Base-by-base conservation (phyloP, 164 flowering plant species). In the Chimonanthus salicifolius region DNA sequence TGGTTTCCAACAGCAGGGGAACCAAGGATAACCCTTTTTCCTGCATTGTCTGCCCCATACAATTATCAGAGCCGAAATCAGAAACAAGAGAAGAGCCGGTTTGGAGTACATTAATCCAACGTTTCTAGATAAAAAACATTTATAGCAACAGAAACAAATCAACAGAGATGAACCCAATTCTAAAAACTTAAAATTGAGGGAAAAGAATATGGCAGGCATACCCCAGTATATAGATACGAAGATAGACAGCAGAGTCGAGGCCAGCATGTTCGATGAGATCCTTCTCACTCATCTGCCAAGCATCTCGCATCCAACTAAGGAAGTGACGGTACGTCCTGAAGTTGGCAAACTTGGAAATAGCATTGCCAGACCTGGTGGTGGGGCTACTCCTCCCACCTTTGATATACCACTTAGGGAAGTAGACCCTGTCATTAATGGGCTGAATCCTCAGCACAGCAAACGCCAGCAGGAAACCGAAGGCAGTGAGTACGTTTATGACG, bases 261-360 rank as follows among this genome's bases (percentile, higher is more conserved):
- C 99, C 99, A 68, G 98, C 96, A 79, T 95, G 98, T 54, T 81
- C 74, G 74, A 95, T 88, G 18, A 95, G 74, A 76, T 89, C 84
- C n/a, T 80, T 10, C 78, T 95, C 96, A 58, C 83, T 77, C 98
- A 93, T 93, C 76, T 77, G 81, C 80, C 93, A 49, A 68, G 97
- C 97, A 75, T 85, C 85, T 70, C 98, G 98, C 97, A 95, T 95
- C 99, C 99, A 95, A 79, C 88, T 95, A 70, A 93, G 80, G 82
- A 95, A 95, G 63, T 91, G 89, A 51, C 92, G 74, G 74, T 92
- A 92, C 54, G 92, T 92, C 82, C 47, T 83, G 78, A 84, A 72
- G 76, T 95, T 92, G 7, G 92, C 94, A 51, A 90, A 88, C 76
- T 88, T 95, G 9, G 85, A 86, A 63, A 90, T 91, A 50, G 86